These are phyloP conservation scores for Russula ochroleuca DNA, from an alignment of 768 basidiomycete genomes.

Conservation along the genomic window DNA sequence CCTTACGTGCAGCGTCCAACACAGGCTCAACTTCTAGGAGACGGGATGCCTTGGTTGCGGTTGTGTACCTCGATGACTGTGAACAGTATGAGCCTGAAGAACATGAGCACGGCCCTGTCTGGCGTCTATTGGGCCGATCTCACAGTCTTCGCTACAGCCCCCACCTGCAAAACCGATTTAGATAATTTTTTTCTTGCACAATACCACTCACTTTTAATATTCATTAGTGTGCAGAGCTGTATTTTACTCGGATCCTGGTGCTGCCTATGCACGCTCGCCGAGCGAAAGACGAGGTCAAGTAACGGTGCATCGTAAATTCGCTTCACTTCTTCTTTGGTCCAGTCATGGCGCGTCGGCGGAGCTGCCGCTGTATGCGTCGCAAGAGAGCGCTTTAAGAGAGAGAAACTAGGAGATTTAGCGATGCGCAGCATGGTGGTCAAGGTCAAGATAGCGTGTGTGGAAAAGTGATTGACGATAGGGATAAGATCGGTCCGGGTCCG, in stretches of 20 bases:
- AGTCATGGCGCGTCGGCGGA: slow-evolving; percentile 47
- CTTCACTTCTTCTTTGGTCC: slow-evolving; percentile 79
- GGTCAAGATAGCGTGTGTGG: background rate
- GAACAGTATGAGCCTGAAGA: slow-evolving; percentile 89
- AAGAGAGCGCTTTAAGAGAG: slow-evolving; percentile 44
- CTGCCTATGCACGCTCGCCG: slow-evolving; percentile 79
- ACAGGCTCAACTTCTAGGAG: slow-evolving; percentile 90
- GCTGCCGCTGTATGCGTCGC: slow-evolving; percentile 54
- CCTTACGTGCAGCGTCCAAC: slow-evolving; percentile 84
- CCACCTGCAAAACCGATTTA: slow-evolving; percentile 55
- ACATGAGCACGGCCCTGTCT: slow-evolving; percentile 18
- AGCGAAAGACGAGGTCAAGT: slow-evolving; percentile 83
- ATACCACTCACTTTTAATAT: slow-evolving; percentile 85
- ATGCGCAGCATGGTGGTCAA: slow-evolving; percentile 40
- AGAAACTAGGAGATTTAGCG: slow-evolving; percentile 24
- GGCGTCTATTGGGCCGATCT: slow-evolving; percentile 13
- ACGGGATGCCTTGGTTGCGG: slow-evolving; percentile 82
- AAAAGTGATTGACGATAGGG: background rate
- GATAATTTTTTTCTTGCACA: slow-evolving; percentile 26
- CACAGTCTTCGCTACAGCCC: slow-evolving; percentile 91
- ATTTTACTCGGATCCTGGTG: slow-evolving; percentile 87
- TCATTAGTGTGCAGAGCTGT: slow-evolving; percentile 96
- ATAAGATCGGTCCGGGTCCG: background rate
- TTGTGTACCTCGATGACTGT: slow-evolving; percentile 90
- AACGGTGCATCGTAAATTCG: slow-evolving; percentile 80